A percentile compares a stretch with the other conserved stretches of the same genome.
phyloP scores from a whole-genome alignment of 768 basidiomycete genomes.

The Russula foetens region DNA sequence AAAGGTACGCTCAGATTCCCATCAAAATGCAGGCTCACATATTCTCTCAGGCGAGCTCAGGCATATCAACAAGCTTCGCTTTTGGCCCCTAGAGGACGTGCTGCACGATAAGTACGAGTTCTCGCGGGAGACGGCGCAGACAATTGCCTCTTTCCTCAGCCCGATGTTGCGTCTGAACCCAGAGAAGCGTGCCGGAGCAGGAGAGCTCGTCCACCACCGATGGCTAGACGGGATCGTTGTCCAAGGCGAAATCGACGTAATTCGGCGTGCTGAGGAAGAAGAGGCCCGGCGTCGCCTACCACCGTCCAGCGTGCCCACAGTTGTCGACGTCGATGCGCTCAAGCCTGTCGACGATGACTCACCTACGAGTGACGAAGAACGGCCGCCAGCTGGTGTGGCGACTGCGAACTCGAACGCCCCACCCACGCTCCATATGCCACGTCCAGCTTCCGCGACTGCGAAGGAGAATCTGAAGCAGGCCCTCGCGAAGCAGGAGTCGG shows the following conservation, averaged over 20 bases:
- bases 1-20: constrained; percentile 50
- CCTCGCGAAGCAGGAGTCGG: constrained; percentile 1
- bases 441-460: constrained; percentile 17
- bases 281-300: constrained; percentile 31
- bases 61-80: constrained; percentile 90
- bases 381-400: constrained; percentile 1
- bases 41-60: constrained; percentile 61
- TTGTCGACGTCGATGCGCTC: constrained; percentile 47
- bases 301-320: constrained; percentile 1
- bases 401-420: not conserved
- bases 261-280: constrained; percentile 52
- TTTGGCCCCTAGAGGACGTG: constrained; percentile 78
- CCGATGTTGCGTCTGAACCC: constrained; percentile 91
- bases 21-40: not conserved
- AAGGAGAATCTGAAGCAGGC: constrained; percentile 22
- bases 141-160: constrained; percentile 69
- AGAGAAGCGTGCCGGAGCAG: constrained; percentile 80
- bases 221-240: constrained; percentile 85
- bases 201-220: constrained; percentile 76
- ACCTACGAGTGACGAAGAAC: constrained; percentile 13
- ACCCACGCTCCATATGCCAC: constrained; percentile 17
- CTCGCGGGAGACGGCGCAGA: constrained; percentile 70
- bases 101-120: constrained; percentile 96
- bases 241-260: constrained; percentile 84
- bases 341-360: constrained; percentile 65